A percentile compares a stretch with the other conserved stretches of the same genome.
These are phyloP conservation scores for Coemansia sp. DNA, from an alignment of 192 early-diverging fungal species.

Conservation along the genomic window DNA sequence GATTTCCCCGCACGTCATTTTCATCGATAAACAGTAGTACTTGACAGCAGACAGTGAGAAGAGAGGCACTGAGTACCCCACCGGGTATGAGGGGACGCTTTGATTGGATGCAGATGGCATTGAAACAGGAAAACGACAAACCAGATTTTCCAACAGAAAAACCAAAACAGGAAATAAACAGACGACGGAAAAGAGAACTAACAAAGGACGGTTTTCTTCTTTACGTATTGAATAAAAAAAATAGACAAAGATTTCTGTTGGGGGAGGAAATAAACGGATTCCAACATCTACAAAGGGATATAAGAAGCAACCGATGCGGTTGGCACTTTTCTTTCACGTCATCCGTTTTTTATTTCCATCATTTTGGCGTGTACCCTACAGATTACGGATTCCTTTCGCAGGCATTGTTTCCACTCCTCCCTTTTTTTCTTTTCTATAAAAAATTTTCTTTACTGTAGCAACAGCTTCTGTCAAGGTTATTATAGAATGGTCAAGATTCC, in stretches of 20 bases:
- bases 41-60: neutral
- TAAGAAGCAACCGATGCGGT: slow-evolving; percentile 7
- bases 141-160: neutral
- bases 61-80: neutral
- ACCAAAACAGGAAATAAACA: neutral
- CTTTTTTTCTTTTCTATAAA: neutral
- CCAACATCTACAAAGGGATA: neutral
- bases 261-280: neutral
- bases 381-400: slow-evolving; percentile 14
- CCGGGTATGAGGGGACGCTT: neutral
- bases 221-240: neutral
- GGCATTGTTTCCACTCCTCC: neutral
- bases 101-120: neutral
- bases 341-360: neutral
- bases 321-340: neutral
- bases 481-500: neutral
- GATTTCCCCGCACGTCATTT: neutral
- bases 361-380: slow-evolving; percentile 26
- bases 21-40: too few relatives aligned
- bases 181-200: too few relatives aligned
- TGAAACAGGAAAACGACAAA: too few relatives aligned
- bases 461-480: neutral
- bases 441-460: neutral
- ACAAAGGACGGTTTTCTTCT: neutral
- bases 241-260: neutral